Evolutionary conservation across 768 basidiomycete genomes (phyloP), one percentile per base, ranked within the genome.

Genomic region (Nidularia sp.): DNA sequence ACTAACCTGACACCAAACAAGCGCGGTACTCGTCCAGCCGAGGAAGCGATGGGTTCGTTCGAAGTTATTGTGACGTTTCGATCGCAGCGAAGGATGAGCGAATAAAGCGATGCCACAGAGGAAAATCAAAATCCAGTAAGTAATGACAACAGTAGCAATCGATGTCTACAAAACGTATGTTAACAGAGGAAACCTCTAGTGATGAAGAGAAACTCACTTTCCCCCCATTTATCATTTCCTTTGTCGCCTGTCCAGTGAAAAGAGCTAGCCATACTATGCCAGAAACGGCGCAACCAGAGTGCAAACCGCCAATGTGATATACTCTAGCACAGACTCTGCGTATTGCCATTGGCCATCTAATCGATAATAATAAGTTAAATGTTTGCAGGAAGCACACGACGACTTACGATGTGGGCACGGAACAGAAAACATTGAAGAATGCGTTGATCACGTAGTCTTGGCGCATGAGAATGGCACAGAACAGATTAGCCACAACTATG

Each of bases 401-500:
- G n/a, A 64, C 76, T 55, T 56, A 81, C 78, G 75, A 76, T 34
- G 66, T 48, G 6, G 81, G 80, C 25, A 77, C 76, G 34, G 77
- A 66, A 53, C 76, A 78, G 50, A 74, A 76, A 6, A 78, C 66
- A 39, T 72, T 75, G 69, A 81, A 84, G 59, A 83, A 79, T 1
- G 73, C 66, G 59, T 84, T 82, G 59, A 83, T 73, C 33, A 84
- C 79, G 55, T 83, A 80, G 61, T 83, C 78, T 61, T 79, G 76
- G 35, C 76, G 71, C 73, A 79, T 75, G 6, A 78, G 61, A 45
- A 78, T 72, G 22, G 76, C 71, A 49, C 68, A 68, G 52, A 76
- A 77, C n/a, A 78, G 62, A 53, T 83, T 84, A 4, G 72, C 68
- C 34, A 77, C 62, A 12, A 73, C 71, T 43, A 76, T 70, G 32